Evolutionary conservation across 2,329 filamentous ascomycete genomes (phyloP).

Genomic region (Penicillium sp.): DNA sequence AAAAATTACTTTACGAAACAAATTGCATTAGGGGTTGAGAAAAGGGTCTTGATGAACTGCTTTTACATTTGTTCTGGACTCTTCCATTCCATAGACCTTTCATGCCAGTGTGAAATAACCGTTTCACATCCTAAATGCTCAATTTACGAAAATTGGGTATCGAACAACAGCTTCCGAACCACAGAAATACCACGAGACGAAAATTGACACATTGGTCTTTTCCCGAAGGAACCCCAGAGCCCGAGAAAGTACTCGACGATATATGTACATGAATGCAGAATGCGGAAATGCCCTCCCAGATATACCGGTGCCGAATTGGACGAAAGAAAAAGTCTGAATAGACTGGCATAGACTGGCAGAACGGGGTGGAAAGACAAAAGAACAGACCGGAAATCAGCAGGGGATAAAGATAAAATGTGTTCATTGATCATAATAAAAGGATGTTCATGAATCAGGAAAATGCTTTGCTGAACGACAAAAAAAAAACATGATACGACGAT

Average conservation of each 20-base stretch:
- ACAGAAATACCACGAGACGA: background rate
- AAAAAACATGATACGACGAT: background rate
- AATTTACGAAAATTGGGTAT: background rate
- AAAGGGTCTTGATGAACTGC: too few relatives aligned
- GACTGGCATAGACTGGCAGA: too few relatives aligned
- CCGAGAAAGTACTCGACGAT: background rate
- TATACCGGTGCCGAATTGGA: background rate
- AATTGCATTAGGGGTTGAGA: too few relatives aligned
- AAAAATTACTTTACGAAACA: too few relatives aligned
- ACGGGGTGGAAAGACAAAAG: background rate
- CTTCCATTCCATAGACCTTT: too few relatives aligned
- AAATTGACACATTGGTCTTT: background rate
- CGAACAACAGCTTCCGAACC: background rate
- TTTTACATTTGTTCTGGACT: too few relatives aligned
- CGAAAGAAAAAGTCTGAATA: background rate
- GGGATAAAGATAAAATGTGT: background rate
- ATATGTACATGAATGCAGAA: constrained; percentile 3
- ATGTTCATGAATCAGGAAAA: background rate
- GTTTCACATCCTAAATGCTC: too few relatives aligned
- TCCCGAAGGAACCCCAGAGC: background rate
- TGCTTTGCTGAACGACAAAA: background rate
- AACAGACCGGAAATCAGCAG: background rate
- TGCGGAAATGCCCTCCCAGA: background rate
- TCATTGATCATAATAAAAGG: background rate
- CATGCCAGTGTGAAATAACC: too few relatives aligned